Evolutionary conservation across 1,284 basidiomycete genomes (phyloP).

Genomic region (Rhodotorula sp.): DNA sequence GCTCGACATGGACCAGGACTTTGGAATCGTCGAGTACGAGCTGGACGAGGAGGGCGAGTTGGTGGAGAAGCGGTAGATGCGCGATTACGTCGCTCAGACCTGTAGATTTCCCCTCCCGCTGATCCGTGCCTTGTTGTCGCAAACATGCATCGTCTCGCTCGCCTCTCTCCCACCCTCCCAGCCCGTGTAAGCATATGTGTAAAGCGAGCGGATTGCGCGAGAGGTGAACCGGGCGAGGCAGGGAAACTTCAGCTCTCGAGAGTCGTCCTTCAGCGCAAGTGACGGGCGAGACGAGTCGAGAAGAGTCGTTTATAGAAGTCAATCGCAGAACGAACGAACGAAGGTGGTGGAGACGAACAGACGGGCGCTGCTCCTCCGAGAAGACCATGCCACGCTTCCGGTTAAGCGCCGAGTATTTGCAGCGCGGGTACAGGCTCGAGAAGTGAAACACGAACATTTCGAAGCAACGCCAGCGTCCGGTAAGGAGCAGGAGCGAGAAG

Average conservation of each 20-base stretch:
- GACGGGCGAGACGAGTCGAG: too few relatives aligned
- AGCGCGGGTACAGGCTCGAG: constrained; percentile 53
- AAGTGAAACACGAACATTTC: background rate
- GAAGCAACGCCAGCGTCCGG: background rate
- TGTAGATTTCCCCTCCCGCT: too few relatives aligned
- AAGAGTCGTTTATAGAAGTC: background rate
- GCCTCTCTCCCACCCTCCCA: too few relatives aligned
- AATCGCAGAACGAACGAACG: background rate
- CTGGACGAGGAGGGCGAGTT: constrained; percentile 1
- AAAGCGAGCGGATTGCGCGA: too few relatives aligned
- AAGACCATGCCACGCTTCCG: constrained; percentile 98
- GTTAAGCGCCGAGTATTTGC: constrained; percentile 92
- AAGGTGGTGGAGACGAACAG: too few relatives aligned
- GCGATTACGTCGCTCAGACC: too few relatives aligned
- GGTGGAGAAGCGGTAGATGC: too few relatives aligned
- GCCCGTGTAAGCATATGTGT: too few relatives aligned
- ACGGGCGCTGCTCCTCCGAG: constrained; percentile 91
- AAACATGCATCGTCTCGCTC: too few relatives aligned
- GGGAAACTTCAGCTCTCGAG: background rate
- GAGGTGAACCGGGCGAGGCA: background rate
- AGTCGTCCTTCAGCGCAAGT: too few relatives aligned
- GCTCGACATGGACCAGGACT: background rate
- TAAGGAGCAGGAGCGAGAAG: background rate
- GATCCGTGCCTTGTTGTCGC: too few relatives aligned
- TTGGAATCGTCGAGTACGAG: constrained; percentile 7